Evolutionary conservation across 495 filamentous ascomycete genomes (phyloP).

Genomic region (Aspergillus avenaceus): DNA sequence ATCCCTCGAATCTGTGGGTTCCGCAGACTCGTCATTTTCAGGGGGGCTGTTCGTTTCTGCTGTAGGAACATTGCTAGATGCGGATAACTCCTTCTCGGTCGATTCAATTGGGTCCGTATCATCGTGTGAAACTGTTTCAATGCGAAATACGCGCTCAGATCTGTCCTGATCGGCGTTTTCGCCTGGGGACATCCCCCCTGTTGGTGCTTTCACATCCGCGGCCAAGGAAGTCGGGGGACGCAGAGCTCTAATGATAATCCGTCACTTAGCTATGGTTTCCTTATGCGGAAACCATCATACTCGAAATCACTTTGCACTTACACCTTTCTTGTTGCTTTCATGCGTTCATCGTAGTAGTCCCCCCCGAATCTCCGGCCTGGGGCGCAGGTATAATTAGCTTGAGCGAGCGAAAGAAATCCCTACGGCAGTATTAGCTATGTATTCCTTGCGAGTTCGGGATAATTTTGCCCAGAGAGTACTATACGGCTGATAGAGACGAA

Average conservation of each 20-base stretch:
- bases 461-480: background rate
- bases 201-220: background rate
- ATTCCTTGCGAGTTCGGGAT: no score
- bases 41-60: background rate
- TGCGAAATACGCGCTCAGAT: background rate
- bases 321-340: slow-evolving; percentile 57
- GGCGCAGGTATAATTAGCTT: slow-evolving; percentile 66
- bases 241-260: background rate
- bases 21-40: background rate
- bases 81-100: slow-evolving; percentile 5
- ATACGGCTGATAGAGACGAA: slow-evolving; percentile 53
- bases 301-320: slow-evolving; percentile 18
- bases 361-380: slow-evolving; percentile 59
- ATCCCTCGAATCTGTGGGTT: background rate
- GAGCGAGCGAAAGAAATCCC: slow-evolving; percentile 56
- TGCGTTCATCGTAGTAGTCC: slow-evolving; percentile 68
- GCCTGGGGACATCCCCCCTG: background rate
- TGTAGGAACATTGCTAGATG: background rate
- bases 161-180: background rate
- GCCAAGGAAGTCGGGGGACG: background rate
- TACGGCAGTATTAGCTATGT: slow-evolving; percentile 20
- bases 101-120: slow-evolving; percentile 7
- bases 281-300: background rate
- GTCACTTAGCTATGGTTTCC: background rate
- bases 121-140: slow-evolving; percentile 3